Evolutionary conservation across 768 basidiomycete genomes (phyloP).

Genomic region (Fistulinella prunicolor): DNA sequence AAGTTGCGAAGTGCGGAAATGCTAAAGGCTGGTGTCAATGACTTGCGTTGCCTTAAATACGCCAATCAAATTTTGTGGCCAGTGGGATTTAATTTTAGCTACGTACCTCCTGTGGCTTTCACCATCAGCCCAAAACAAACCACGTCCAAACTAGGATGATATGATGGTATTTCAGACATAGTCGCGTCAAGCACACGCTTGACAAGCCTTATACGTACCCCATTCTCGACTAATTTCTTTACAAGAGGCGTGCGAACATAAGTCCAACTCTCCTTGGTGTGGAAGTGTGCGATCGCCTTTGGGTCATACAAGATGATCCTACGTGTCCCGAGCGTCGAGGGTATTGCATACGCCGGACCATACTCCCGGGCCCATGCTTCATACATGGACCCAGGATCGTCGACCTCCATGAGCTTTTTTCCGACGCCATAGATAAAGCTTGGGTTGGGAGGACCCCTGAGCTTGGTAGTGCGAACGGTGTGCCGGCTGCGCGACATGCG

Average conservation of each 20-base stretch:
- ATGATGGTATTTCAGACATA: background rate
- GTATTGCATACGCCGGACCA: conserved; percentile 12
- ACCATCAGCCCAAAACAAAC: too few species aligned
- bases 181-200: too few species aligned
- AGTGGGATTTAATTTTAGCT: background rate
- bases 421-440: conserved; percentile 18
- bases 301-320: conserved; percentile 37
- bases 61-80: background rate
- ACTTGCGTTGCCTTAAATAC: conserved; percentile 21
- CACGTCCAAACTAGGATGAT: conserved; percentile 24
- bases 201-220: background rate
- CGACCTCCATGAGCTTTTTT: background rate
- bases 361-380: conserved; percentile 22
- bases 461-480: too few species aligned
- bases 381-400: conserved; percentile 10
- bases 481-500: conserved; percentile 7
- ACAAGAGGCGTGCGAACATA: conserved; percentile 41
- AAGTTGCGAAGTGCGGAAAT: too few species aligned
- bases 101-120: conserved; percentile 44
- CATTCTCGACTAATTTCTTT: conserved; percentile 32
- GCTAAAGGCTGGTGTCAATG: too few species aligned
- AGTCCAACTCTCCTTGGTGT: conserved; percentile 13
- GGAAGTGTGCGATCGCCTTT: conserved; percentile 27
- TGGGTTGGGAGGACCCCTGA: conserved; percentile 14
- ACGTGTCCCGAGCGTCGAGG: conserved; percentile 10